Evolutionary conservation across 2,329 filamentous ascomycete species (phyloP).

Genomic region (Fusarium decemcellulare): DNA sequence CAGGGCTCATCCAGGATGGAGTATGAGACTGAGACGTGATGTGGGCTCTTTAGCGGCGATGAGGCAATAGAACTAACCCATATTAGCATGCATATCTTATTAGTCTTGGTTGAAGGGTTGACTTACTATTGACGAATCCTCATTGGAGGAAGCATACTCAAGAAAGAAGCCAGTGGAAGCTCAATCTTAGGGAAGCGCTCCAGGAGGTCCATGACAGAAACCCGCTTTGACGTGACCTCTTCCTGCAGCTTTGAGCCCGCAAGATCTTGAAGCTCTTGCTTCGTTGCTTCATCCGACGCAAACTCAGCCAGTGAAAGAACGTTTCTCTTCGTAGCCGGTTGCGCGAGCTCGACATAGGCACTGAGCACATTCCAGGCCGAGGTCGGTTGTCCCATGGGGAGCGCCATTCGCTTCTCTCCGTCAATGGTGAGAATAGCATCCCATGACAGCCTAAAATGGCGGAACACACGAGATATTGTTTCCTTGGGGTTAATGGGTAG

Average conservation of each 20-base stretch:
- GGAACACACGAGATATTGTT: constrained; percentile 72
- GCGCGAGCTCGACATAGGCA: constrained; percentile 77
- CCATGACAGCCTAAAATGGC: constrained; percentile 73
- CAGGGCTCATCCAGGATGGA: background rate
- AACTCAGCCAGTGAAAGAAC: constrained; percentile 38
- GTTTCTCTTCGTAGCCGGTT: constrained; percentile 74
- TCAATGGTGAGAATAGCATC: constrained; percentile 69
- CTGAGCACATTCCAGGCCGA: constrained; percentile 73
- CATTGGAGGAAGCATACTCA: constrained; percentile 77
- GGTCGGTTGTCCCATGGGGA: constrained; percentile 68
- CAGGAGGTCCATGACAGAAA: constrained; percentile 73
- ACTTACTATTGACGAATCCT: constrained; percentile 51
- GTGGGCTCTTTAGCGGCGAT: constrained; percentile 70
- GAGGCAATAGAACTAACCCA: constrained; percentile 72
- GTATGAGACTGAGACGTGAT: constrained; percentile 3
- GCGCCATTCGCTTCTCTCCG: constrained; percentile 59
- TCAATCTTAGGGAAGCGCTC: constrained; percentile 67
- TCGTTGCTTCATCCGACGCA: constrained; percentile 51
- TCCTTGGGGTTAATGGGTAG: constrained; percentile 75
- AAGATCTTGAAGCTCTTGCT: constrained; percentile 55
- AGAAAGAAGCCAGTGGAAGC: constrained; percentile 71
- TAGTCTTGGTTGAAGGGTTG: accelerated
- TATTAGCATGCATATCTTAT: background rate
- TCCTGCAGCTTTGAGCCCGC: constrained; percentile 54
- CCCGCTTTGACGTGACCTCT: constrained; percentile 61